A percentile compares a stretch with the other conserved stretches of the same genome.
phyloP scores from a whole-genome alignment of 768 basidiomycete genomes.

The Mycena metata region DNA sequence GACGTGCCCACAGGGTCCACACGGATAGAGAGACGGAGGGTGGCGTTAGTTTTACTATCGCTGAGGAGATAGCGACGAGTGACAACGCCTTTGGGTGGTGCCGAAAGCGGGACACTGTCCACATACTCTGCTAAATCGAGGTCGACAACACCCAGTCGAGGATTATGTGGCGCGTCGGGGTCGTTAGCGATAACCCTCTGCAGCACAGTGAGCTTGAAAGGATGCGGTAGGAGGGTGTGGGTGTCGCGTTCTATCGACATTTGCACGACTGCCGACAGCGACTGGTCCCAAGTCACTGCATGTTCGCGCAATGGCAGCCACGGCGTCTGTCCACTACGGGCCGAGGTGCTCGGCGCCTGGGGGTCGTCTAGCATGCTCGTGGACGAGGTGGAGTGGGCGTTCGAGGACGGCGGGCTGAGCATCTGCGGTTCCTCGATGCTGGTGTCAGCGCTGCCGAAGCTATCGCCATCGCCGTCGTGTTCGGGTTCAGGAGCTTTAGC shows the following conservation, averaged over 20 bases:
- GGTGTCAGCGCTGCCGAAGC: constrained; percentile 28
- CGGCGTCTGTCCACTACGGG: constrained; percentile 69
- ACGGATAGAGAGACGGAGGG: constrained; percentile 75
- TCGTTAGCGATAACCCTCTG: constrained; percentile 72
- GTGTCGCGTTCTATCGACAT: constrained; percentile 69
- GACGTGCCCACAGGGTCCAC: constrained; percentile 50
- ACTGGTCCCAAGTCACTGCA: constrained; percentile 71
- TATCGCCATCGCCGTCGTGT: constrained; percentile 20
- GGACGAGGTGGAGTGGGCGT: not conserved
- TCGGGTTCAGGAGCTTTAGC: constrained; percentile 35
- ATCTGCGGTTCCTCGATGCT: constrained; percentile 24
- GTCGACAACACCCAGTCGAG: constrained; percentile 73
- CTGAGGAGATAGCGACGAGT: constrained; percentile 77
- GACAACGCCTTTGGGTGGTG: constrained; percentile 59
- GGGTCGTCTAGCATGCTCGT: constrained; percentile 15
- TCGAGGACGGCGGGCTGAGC: not conserved
- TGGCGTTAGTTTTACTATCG: constrained; percentile 85
- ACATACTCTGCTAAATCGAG: constrained; percentile 85
- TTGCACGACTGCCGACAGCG: constrained; percentile 70
- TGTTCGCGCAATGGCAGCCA: constrained; percentile 76
- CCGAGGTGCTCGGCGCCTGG: constrained; percentile 47
- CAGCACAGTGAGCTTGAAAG: constrained; percentile 76
- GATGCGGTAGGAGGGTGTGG: constrained; percentile 64
- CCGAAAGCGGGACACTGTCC: constrained; percentile 39
- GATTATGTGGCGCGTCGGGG: constrained; percentile 67